phyloP scores from a whole-genome alignment of 257 asterid genomes.

The Striga asiatica region DNA sequence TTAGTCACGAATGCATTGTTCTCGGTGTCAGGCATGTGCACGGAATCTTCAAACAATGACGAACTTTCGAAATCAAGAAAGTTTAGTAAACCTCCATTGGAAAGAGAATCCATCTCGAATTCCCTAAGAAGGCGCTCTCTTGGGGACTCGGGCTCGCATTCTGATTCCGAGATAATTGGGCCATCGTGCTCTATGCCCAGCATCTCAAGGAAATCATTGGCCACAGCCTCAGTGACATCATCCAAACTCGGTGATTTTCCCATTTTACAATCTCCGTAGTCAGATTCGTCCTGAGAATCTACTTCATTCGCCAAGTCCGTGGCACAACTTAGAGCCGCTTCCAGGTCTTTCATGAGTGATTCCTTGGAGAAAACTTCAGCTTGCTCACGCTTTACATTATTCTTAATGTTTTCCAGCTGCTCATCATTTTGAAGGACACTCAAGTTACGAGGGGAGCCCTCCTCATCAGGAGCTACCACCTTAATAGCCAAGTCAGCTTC shows the following conservation, averaged over 20 bases:
- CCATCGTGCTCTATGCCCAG: slow-evolving; percentile 69
- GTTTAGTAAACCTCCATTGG: slow-evolving; percentile 57
- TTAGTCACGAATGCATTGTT: slow-evolving; percentile 19
- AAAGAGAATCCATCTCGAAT: slow-evolving; percentile 79
- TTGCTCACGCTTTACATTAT: slow-evolving; percentile 19
- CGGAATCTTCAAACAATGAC: slow-evolving; percentile 18
- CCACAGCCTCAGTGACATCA: slow-evolving; percentile 48
- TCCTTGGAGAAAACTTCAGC: slow-evolving; percentile 29
- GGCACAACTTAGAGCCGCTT: slow-evolving; percentile 40
- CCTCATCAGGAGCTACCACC: slow-evolving; percentile 18
- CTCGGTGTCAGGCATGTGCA: slow-evolving; percentile 32
- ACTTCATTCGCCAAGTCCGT: slow-evolving; percentile 38
- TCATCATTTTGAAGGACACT: slow-evolving; percentile 13
- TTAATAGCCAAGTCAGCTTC: slow-evolving; percentile 14
- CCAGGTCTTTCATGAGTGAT: slow-evolving; percentile 51
- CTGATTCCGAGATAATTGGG: slow-evolving; percentile 67
- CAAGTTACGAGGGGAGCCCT: slow-evolving; percentile 9
- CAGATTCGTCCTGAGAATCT: slow-evolving; percentile 38
- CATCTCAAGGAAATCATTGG: slow-evolving; percentile 75
- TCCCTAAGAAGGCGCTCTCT: slow-evolving; percentile 73
- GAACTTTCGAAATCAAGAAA: slow-evolving; percentile 25
- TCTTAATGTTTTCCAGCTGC: not conserved
- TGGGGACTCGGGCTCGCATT: slow-evolving; percentile 91
- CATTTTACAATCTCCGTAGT: slow-evolving; percentile 22
- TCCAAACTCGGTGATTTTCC: slow-evolving; percentile 53